phyloP scores from a whole-genome alignment of 345 rosid genomes.

The Carallia brachiata region DNA sequence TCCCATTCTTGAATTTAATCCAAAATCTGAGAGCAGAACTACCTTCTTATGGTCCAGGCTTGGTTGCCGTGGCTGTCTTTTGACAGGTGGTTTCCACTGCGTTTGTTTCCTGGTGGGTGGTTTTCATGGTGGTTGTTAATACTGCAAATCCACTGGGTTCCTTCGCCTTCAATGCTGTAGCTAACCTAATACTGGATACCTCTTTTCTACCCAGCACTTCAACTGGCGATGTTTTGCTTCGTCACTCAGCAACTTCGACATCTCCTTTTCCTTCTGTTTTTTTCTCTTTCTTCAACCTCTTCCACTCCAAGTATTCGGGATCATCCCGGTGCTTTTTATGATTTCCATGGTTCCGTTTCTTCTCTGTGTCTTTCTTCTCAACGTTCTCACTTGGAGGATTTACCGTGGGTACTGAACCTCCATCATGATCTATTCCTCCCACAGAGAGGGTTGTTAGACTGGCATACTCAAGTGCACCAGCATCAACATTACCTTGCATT shows the following conservation, averaged over 20 bases:
- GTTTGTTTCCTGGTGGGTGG: too few relatives aligned
- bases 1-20: slow-evolving; percentile 67
- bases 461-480: slow-evolving; percentile 51
- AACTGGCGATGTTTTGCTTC: slow-evolving; percentile 29
- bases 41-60: slow-evolving; percentile 46
- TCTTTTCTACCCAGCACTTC: slow-evolving; percentile 24
- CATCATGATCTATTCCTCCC: slow-evolving; percentile 33
- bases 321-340: slow-evolving; percentile 36
- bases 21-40: slow-evolving; percentile 52
- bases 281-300: slow-evolving; percentile 84
- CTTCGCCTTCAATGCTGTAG: slow-evolving; percentile 32
- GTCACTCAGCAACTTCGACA: slow-evolving; percentile 52
- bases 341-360: slow-evolving; percentile 63
- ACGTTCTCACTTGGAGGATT: slow-evolving; percentile 40
- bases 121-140: background rate
- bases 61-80: slow-evolving; percentile 35
- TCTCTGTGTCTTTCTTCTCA: slow-evolving; percentile 55
- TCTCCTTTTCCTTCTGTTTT: slow-evolving; percentile 76
- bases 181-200: slow-evolving; percentile 24
- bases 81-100: too few relatives aligned
- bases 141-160: slow-evolving; percentile 43
- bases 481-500: slow-evolving; percentile 46
- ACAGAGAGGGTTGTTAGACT: slow-evolving; percentile 64
- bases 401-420: slow-evolving; percentile 23
- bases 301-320: slow-evolving; percentile 68